Percentiles rank a stretch among this genome's conserved stretches.
These are phyloP conservation scores for Smallanthus sonchifolius DNA, from an alignment of 129 eudicot species.

Conservation along the genomic window DNA sequence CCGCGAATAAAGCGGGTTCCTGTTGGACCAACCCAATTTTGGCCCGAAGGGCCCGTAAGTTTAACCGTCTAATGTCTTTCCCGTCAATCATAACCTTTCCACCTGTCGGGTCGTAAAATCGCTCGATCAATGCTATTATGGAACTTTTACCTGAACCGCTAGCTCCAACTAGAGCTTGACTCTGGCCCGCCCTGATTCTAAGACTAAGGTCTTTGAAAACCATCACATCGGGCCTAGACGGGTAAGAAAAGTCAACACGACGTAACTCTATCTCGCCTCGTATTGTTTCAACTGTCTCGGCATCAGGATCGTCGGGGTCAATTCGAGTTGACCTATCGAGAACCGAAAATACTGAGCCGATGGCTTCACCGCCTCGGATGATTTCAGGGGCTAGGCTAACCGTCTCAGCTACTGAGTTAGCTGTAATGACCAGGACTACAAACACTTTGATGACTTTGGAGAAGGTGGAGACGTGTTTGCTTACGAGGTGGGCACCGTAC, in stretches of 20 bases:
- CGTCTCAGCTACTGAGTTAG: slow-evolving; percentile 91
- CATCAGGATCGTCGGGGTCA: slow-evolving; percentile 83
- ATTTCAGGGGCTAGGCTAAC: slow-evolving; percentile 96
- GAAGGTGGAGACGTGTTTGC: slow-evolving; percentile 72
- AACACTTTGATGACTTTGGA: slow-evolving; percentile 89
- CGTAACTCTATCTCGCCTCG: slow-evolving; percentile 93
- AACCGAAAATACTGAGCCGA: slow-evolving; percentile 83
- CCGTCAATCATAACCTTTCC: slow-evolving; percentile 98
- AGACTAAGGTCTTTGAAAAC: slow-evolving; percentile 82
- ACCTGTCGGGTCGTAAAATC: slow-evolving; percentile 73
- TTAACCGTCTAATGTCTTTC: slow-evolving; percentile 75
- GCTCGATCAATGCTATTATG: slow-evolving; percentile 69
- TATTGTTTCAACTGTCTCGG: slow-evolving; percentile 58
- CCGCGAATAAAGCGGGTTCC: slow-evolving; percentile 87
- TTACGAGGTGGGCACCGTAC: slow-evolving; percentile 90
- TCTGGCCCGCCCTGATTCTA: slow-evolving; percentile 87
- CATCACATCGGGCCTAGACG: slow-evolving; percentile 75
- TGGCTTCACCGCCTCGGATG: slow-evolving; percentile 92
- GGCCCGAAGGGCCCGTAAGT: slow-evolving; percentile 57
- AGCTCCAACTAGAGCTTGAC: slow-evolving; percentile 96
- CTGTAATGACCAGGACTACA: slow-evolving; percentile 81
- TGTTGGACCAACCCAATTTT: slow-evolving; percentile 91
- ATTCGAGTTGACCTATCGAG: slow-evolving; percentile 77
- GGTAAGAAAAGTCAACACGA: slow-evolving; percentile 89
- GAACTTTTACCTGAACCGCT: slow-evolving; percentile 97